Conservation (phyloP, 139 green algal genomes). For the Bryopsis sp. region DNA sequence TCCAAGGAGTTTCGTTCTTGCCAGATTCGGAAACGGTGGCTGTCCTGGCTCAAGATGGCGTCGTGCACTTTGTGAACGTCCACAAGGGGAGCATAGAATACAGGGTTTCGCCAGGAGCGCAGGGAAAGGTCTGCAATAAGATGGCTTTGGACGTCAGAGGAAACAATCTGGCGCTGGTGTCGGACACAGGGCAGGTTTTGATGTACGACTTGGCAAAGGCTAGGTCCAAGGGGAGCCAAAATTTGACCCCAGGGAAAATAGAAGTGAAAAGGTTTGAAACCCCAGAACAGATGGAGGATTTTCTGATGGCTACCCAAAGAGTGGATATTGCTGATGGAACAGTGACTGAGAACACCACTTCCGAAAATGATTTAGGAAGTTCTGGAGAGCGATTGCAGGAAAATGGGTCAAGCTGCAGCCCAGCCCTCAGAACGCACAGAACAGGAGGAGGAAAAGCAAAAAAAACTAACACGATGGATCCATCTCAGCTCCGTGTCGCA, state of each 20-base stretch:
- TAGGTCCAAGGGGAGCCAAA: not conserved
- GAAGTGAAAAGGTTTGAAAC: not conserved
- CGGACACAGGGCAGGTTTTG: conserved; percentile 29
- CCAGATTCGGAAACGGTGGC: not conserved
- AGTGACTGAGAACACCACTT: conserved; percentile 5
- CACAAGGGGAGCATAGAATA: not conserved
- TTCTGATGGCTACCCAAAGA: not conserved
- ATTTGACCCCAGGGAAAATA: not conserved
- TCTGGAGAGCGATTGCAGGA: not conserved
- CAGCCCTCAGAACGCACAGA: not conserved
- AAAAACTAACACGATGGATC: not conserved
- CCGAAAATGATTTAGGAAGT: conserved; percentile 20
- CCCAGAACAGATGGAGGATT: not conserved
- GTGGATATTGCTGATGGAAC: not conserved
- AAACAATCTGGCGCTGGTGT: conserved; percentile 33
- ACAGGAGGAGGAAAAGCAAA: not conserved
- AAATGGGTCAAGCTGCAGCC: not conserved
- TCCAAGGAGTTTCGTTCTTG: not conserved
- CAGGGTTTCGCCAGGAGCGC: conserved; percentile 13
- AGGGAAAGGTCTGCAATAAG: conserved; percentile 8
- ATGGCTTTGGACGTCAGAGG: conserved; percentile 31
- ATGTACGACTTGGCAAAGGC: conserved; percentile 35
- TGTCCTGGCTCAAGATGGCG: not conserved
- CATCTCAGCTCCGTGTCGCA: not conserved
- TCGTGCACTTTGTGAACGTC: conserved; percentile 30